These are phyloP conservation scores for Fusarium sp. DNA, from an alignment of 2,329 filamentous ascomycete species.

Conservation along the genomic window DNA sequence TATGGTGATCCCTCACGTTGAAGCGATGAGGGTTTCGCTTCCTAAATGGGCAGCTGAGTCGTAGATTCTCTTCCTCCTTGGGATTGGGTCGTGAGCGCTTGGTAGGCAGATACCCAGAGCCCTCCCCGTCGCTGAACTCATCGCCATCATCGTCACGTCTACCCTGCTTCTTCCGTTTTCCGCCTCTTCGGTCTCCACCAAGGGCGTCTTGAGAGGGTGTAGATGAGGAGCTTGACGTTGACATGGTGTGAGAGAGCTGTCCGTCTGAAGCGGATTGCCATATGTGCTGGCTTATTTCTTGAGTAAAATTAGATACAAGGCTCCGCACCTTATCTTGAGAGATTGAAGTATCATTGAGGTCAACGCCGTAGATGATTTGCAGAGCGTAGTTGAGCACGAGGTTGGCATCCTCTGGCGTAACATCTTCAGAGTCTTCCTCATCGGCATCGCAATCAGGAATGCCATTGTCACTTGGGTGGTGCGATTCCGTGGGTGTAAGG, in stretches of 20 bases:
- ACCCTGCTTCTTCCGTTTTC: conserved; percentile 57
- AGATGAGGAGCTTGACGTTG: conserved; percentile 52
- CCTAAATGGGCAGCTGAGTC: conserved; percentile 61
- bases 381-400: conserved; percentile 56
- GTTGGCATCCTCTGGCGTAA: conserved; percentile 55
- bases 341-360: conserved; percentile 54
- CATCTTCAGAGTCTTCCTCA: conserved; percentile 47
- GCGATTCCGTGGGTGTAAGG: conserved; percentile 39
- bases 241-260: conserved; percentile 52
- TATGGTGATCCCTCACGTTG: conserved; percentile 63
- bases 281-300: conserved; percentile 54
- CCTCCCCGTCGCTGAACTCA: conserved; percentile 55
- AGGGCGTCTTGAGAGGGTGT: conserved; percentile 50
- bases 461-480: not conserved
- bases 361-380: conserved; percentile 58
- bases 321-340: conserved; percentile 50
- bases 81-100: conserved; percentile 54
- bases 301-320: conserved; percentile 54
- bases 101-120: conserved; percentile 47
- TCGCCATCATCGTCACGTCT: conserved; percentile 54
- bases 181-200: conserved; percentile 44
- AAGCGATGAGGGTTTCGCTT: conserved; percentile 63
- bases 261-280: conserved; percentile 52
- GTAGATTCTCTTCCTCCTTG: conserved; percentile 57
- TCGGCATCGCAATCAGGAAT: conserved; percentile 19